Percentiles rank a stretch among this genome's conserved stretches.
These are phyloP conservation scores for Oryza nivara DNA, from an alignment of 176 grass and related monocot species.

Conservation along the genomic window DNA sequence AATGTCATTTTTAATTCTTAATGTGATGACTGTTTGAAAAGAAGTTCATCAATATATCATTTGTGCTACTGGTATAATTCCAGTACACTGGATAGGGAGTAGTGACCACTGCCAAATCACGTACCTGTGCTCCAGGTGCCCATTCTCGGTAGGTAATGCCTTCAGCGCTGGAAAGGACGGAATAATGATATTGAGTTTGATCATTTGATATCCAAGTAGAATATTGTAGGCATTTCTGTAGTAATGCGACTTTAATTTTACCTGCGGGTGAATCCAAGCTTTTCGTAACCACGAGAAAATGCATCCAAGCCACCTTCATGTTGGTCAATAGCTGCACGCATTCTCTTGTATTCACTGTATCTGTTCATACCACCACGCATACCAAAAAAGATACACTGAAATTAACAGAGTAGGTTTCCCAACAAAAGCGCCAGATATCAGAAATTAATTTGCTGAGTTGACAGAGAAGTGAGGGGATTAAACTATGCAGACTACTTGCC, in stretches of 20 bases:
- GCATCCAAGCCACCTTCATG: conserved; percentile 94
- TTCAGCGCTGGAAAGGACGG: conserved; percentile 55
- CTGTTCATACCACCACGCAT: conserved; percentile 56
- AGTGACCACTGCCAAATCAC: conserved; percentile 34
- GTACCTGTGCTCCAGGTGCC: conserved; percentile 88
- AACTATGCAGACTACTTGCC: not conserved
- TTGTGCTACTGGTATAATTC: not conserved
- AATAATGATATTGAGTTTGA: conserved; percentile 16
- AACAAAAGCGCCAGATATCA: conserved; percentile 24
- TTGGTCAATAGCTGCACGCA: conserved; percentile 78
- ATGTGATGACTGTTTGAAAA: not conserved
- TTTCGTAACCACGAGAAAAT: conserved; percentile 99
- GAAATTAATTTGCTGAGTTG: conserved; percentile 9
- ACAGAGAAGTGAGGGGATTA: not conserved
- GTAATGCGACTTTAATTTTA: conserved; percentile 36
- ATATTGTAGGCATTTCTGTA: not conserved
- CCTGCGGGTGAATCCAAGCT: conserved; percentile 81
- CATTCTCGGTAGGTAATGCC: conserved; percentile 96
- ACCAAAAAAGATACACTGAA: conserved; percentile 9
- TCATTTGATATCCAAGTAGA: not conserved
- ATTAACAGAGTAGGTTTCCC: conserved; percentile 3
- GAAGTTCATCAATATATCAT: conserved; percentile 8
- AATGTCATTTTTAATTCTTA: conserved; percentile 36
- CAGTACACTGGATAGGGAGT: conserved; percentile 8
- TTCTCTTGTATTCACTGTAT: conserved; percentile 82